Evolutionary conservation across 2,329 filamentous ascomycete genomes (phyloP), one percentile per base, ranked within the genome.

Genomic region (Cercospora citrullina): DNA sequence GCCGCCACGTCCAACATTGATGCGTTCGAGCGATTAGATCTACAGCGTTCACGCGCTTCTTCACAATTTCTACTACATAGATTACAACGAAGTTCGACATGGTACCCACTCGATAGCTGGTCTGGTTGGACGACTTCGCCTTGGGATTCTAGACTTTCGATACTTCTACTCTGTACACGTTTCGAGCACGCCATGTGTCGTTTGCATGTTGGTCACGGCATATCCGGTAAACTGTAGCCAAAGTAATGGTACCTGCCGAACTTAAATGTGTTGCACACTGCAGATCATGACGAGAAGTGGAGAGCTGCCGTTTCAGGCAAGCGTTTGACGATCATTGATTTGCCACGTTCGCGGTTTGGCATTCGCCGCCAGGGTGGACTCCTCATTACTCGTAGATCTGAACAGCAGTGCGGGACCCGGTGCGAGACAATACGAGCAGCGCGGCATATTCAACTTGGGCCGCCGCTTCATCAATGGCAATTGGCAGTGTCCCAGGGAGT

Each of bases 251-350:
- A 64, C 39, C 1, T 36, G 26, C 16, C 14, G 26, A 60, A 65
- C 18, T 48, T 28, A 30, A 65, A 59, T 51, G 8, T 23, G 36
- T 5, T 18, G n/a, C 14, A 51, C 12, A 23, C 12, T 33, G 60
- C 60, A 51, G 60, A 62, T 62, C 60, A 62, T 62, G 60, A 62
- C 60, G 60, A 48, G 39, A 42, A 12, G 5, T 21, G n/a, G 23
- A 48, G 3, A 62, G 60, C 60, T 62, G 23, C 42, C 39, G 36
- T 28, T 31, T 30, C 42, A 21, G 60, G 42, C 60, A 62, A 21
- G 26, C 5, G 23, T 51, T 30, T 21, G 31, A 45, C n/a, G n/a
- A 42, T 62, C 57, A 8, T 26, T 9, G 36, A 39, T 30, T 12
- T 23, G 28, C 6, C 16, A 60, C 55, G n/a, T n/a, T 36, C 16